A percentile compares a stretch with the other conserved stretches of the same genome.
These are phyloP conservation scores for Rhizophora mangle DNA, from an alignment of 345 rosid genomes.

Conservation along the genomic window DNA sequence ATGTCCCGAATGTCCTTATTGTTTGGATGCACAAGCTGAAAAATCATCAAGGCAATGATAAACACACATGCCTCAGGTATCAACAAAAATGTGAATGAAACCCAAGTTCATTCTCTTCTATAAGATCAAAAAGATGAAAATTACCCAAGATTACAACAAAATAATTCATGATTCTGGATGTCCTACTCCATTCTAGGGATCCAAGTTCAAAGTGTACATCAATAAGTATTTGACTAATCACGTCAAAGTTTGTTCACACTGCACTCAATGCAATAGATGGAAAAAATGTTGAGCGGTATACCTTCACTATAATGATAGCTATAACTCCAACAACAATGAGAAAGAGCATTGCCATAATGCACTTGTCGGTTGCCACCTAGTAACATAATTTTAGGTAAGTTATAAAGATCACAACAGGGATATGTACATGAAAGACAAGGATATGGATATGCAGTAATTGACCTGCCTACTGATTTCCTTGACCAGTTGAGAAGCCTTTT, in stretches of 20 bases:
- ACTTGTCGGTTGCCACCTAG: constrained; percentile 93
- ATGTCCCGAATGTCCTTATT: constrained; percentile 84
- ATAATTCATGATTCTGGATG: too few relatives aligned
- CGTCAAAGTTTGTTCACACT: too few relatives aligned
- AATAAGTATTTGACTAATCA: too few relatives aligned
- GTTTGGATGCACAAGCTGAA: constrained; percentile 80
- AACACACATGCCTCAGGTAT: not conserved
- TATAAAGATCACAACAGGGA: not conserved
- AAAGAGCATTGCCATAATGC: constrained; percentile 79
- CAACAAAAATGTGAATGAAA: not conserved
- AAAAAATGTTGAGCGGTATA: constrained; percentile 5
- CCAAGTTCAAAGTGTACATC: too few relatives aligned
- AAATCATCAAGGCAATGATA: not conserved
- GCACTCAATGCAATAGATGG: too few relatives aligned
- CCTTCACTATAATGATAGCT: constrained; percentile 92
- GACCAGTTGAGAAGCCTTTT: constrained; percentile 89
- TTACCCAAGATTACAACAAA: too few relatives aligned
- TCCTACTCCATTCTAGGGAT: too few relatives aligned
- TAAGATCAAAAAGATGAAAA: too few relatives aligned
- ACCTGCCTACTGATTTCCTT: constrained; percentile 99
- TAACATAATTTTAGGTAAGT: constrained; percentile 2
- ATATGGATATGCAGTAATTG: constrained; percentile 37
- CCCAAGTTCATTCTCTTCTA: too few relatives aligned
- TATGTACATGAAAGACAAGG: constrained; percentile 3
- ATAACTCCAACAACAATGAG: constrained; percentile 81